Percentiles rank a stretch among this genome's conserved stretches.
phyloP scores from a whole-genome alignment of 2,329 filamentous ascomycete genomes.

The Epichloe gansuensis region DNA sequence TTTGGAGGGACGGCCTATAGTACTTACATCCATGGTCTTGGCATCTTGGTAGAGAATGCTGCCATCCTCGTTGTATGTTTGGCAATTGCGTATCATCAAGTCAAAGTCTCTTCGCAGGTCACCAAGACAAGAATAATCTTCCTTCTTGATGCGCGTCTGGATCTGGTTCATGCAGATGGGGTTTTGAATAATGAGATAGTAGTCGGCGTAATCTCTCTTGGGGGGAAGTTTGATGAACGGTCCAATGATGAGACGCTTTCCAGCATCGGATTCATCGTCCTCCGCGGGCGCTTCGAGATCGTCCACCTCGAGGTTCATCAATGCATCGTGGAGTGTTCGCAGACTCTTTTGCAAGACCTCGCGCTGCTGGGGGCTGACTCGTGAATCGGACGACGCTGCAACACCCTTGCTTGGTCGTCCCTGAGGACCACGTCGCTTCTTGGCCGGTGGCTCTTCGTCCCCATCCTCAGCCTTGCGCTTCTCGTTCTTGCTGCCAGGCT shows the following conservation, averaged over 20 bases:
- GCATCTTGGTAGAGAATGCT: conserved; percentile 88
- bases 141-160: conserved; percentile 87
- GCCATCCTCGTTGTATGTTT: conserved; percentile 92
- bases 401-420: conserved; percentile 50
- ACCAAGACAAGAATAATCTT: conserved; percentile 72
- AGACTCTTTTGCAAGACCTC: conserved; percentile 68
- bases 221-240: conserved; percentile 87
- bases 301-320: conserved; percentile 78
- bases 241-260: conserved; percentile 73
- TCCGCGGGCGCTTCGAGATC: conserved; percentile 45
- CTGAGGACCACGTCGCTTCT: conserved; percentile 64
- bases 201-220: conserved; percentile 83
- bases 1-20: not conserved
- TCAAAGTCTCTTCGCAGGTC: conserved; percentile 75
- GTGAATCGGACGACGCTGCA: conserved; percentile 22
- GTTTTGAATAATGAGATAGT: conserved; percentile 83
- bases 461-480: conserved; percentile 81
- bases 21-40: conserved; percentile 74
- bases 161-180: conserved; percentile 97
- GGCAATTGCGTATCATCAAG: conserved; percentile 77
- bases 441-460: conserved; percentile 63
- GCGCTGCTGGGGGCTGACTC: conserved; percentile 56
- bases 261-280: conserved; percentile 44
- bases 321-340: conserved; percentile 59
- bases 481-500: conserved; percentile 57